Base-by-base conservation (phyloP, 768 basidiomycete species). In the Trametes cingulata region DNA sequence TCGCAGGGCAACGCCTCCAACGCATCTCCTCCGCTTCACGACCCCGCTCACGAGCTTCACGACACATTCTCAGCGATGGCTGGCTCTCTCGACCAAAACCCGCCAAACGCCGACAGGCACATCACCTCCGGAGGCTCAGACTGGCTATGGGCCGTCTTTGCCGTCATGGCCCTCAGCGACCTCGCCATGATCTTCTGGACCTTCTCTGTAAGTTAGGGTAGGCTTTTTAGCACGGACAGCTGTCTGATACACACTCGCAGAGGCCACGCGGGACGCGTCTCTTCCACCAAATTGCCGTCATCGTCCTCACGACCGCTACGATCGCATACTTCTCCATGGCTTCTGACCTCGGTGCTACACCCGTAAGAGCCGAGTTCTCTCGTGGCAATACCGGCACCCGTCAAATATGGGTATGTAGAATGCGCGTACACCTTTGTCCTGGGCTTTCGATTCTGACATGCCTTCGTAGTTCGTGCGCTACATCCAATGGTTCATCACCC, bases 291-390 rank as follows among this genome's bases (percentile, higher is more conserved):
- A 71, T 84, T 19, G 77, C 76, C 24, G 61, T 78, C 19, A 71
- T 80, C 49, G 72, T 85, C 36, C 71, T 85, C 24, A 72, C 76
- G 5, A 81, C 81, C 0, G 72, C 82, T 0, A 68, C 75, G 12
- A 75, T 85, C 52, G 70, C 78, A 0, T 83, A 82, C 68, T 83
- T 82, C 68, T 69, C 78, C 8, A 83, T 85, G 83, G 85, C 83
- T 0, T 84, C 83, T 15, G 74, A 84, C 66, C 72, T 85, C 33
- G 85, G 85, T 17, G 72, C 72, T 52, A 77, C 82, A 0, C 68
- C 80, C 35, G 66, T 85, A 47, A 56, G 33, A 6, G 74, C 77
- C 24, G 81, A 82, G 65, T 82, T 79, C 60, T 54, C 62, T 14
- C 72, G 73, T 29, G 61, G 61, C 6, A 58, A 58, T 43, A 60